Percentiles rank a stretch among this genome's conserved stretches.
phyloP scores from a whole-genome alignment of 1,139 yeast genomes.

The Candida sp. region DNA sequence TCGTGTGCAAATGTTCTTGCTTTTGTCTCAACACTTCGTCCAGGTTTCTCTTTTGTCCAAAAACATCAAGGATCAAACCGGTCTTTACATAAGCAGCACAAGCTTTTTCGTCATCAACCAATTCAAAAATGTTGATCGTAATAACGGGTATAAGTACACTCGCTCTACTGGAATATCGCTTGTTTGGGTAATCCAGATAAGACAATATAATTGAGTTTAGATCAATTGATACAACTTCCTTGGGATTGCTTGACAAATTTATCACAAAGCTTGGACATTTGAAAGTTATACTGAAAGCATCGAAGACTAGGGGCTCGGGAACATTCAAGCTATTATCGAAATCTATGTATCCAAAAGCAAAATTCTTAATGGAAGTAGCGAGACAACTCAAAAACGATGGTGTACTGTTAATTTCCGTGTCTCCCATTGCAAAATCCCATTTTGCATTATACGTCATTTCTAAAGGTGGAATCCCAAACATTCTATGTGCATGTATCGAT shows the following conservation, averaged over 20 bases:
- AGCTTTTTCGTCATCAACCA: slow-evolving; percentile 14
- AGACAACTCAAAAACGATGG: slow-evolving; percentile 48
- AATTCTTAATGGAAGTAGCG: slow-evolving; percentile 37
- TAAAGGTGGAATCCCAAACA: slow-evolving; percentile 88
- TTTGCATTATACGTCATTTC: slow-evolving; percentile 87
- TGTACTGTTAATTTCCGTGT: slow-evolving; percentile 50
- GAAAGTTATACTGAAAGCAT: slow-evolving; percentile 61
- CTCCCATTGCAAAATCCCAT: slow-evolving; percentile 80
- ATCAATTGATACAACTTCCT: slow-evolving; percentile 18
- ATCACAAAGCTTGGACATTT: slow-evolving; percentile 35
- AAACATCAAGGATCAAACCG: slow-evolving; percentile 56
- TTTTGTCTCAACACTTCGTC: slow-evolving; percentile 49
- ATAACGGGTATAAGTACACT: slow-evolving; percentile 51
- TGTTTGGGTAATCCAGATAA: slow-evolving; percentile 69
- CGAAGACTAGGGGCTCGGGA: slow-evolving; percentile 56
- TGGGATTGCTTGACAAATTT: slow-evolving; percentile 13
- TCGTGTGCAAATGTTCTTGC: slow-evolving; percentile 59
- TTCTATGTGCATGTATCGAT: slow-evolving; percentile 77
- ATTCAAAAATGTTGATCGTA: slow-evolving; percentile 23
- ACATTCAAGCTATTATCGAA: slow-evolving; percentile 68
- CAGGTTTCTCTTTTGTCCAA: slow-evolving; percentile 53
- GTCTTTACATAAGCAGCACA: slow-evolving; percentile 40
- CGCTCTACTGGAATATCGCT: slow-evolving; percentile 56
- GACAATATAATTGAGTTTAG: slow-evolving; percentile 41
- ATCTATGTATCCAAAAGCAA: slow-evolving; percentile 66